Conservation (phyloP, 2,329 filamentous ascomycete genomes). For the Salinomyces thailandicus region DNA sequence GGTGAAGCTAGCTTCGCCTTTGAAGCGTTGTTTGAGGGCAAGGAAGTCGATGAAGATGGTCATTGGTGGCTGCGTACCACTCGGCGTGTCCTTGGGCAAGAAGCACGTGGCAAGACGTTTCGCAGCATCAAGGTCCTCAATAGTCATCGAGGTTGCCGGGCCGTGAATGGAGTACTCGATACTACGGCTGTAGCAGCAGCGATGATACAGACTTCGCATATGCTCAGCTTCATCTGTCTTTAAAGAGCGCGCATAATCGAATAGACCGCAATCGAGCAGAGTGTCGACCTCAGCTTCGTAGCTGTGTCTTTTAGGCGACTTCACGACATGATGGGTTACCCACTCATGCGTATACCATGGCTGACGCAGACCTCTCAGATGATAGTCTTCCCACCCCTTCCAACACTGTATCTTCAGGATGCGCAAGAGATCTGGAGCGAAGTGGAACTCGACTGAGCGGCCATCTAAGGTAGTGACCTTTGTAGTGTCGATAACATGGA, state of each 20-base stretch:
- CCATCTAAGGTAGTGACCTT: constrained; percentile 1
- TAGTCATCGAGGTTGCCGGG: not conserved
- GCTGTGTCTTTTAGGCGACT: not conserved
- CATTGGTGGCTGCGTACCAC: not conserved
- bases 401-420: constrained; percentile 1
- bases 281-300: not conserved
- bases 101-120: not conserved
- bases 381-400: not conserved
- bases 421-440: constrained; percentile 2
- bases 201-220: not conserved
- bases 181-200: not conserved
- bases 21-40: not conserved
- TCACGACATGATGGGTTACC: constrained; percentile 2
- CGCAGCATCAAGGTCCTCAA: not conserved
- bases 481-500: constrained; percentile 5
- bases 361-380: not conserved
- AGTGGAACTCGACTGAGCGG: constrained; percentile 3
- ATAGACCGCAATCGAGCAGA: not conserved
- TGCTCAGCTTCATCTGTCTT: not conserved
- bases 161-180: not conserved
- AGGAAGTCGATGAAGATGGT: not conserved
- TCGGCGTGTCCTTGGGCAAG: not conserved
- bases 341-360: constrained; percentile 7
- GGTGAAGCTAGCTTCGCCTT: not conserved
- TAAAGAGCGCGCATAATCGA: not conserved